Percentiles rank a stretch among this genome's conserved stretches.
These are phyloP conservation scores for Lindgomyces ingoldianus DNA, from an alignment of 495 filamentous ascomycete species.

Conservation along the genomic window DNA sequence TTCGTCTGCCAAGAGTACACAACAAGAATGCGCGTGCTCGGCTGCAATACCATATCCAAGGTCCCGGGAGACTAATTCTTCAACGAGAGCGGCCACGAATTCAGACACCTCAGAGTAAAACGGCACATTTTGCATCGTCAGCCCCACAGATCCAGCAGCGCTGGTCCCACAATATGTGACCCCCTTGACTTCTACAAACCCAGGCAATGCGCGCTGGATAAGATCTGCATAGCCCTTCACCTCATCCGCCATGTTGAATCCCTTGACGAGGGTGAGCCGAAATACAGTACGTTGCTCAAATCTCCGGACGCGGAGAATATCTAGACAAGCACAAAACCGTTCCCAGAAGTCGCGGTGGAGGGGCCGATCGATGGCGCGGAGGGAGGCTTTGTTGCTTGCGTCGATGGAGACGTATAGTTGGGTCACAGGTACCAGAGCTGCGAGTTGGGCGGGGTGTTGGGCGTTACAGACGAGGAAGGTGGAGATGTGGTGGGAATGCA, in stretches of 20 bases:
- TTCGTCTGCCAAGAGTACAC: conserved; percentile 74
- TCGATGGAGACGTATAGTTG: conserved; percentile 96
- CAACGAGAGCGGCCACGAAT: conserved; percentile 74
- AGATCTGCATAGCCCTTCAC: conserved; percentile 87
- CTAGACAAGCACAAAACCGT: conserved; percentile 84
- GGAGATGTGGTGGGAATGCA: conserved; percentile 84
- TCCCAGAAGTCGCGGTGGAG: conserved; percentile 98
- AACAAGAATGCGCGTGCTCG: conserved; percentile 94
- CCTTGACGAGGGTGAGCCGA: conserved; percentile 91
- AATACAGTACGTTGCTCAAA: conserved; percentile 89
- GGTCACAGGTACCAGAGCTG: conserved; percentile 76
- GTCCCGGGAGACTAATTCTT: conserved; percentile 64
- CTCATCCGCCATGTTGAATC: conserved; percentile 94
- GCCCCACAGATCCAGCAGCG: conserved; percentile 72
- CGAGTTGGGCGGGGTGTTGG: conserved; percentile 92
- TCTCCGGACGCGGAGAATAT: conserved; percentile 80
- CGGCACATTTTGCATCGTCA: conserved; percentile 94
- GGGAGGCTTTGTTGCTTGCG: conserved; percentile 83
- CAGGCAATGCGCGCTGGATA: conserved; percentile 78
- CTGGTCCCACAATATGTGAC: conserved; percentile 95
- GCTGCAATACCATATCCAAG: conserved; percentile 87
- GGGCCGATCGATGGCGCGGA: conserved; percentile 84
- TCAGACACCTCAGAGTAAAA: conserved; percentile 85
- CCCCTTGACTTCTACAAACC: conserved; percentile 93
- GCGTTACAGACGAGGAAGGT: conserved; percentile 97